phyloP scores from a whole-genome alignment of 352 stramenopile species.

The Pythium sukuiense region DNA sequence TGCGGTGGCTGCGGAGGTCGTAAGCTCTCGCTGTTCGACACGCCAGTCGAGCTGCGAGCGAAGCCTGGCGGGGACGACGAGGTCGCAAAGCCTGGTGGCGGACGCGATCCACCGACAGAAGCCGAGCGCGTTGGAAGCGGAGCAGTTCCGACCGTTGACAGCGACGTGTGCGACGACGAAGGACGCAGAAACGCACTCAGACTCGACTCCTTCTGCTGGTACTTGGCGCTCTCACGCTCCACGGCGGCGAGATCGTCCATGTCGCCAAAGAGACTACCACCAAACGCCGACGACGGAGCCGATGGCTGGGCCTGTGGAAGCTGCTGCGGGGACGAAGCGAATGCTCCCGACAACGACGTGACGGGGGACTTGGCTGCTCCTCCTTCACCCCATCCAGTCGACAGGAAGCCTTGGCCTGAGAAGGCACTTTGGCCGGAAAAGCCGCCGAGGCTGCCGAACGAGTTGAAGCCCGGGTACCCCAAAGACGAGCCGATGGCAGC shows the following conservation, averaged over 20 bases:
- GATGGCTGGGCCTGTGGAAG: slow-evolving; percentile 9
- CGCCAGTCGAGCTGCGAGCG: slow-evolving; percentile 11
- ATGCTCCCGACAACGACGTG: slow-evolving; percentile 8
- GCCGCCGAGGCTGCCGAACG: slow-evolving; percentile 36
- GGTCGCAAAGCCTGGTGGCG: slow-evolving; percentile 33
- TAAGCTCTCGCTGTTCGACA: slow-evolving; percentile 4
- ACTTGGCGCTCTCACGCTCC: slow-evolving; percentile 62
- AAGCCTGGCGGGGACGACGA: slow-evolving; percentile 28
- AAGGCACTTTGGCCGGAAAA: slow-evolving; percentile 34
- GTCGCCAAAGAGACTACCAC: slow-evolving; percentile 35
- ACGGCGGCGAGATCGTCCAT: slow-evolving; percentile 74
- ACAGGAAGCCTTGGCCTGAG: slow-evolving; percentile 34
- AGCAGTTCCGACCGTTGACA: neutral
- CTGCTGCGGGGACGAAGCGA: neutral
- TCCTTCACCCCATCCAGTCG: slow-evolving; percentile 48
- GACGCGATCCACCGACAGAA: slow-evolving; percentile 32
- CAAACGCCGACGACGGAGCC: neutral
- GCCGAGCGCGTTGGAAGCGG: slow-evolving; percentile 21
- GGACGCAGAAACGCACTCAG: slow-evolving; percentile 63
- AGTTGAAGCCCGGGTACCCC: slow-evolving; percentile 64
- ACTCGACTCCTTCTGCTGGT: slow-evolving; percentile 73
- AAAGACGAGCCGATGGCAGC: slow-evolving; percentile 43
- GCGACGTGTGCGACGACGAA: slow-evolving; percentile 22
- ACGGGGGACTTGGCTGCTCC: slow-evolving; percentile 9
- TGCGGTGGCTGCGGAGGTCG: slow-evolving; percentile 20